Evolutionary conservation across 176 grass and related monocot species (phyloP).

Genomic region (Rhipidocladum racemiflorum): DNA sequence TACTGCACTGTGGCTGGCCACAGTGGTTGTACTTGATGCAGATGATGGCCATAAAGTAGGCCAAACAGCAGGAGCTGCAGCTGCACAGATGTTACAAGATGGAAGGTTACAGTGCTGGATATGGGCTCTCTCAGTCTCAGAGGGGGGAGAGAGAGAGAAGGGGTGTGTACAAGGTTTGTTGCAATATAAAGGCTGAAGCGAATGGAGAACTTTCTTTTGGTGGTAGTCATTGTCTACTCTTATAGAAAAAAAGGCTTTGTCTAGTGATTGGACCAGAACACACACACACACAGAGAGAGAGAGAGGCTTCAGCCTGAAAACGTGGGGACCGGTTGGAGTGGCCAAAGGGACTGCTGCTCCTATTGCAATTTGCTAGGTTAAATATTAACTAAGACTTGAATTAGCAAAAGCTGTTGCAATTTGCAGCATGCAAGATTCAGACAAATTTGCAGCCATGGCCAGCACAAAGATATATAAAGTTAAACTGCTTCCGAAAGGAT

Average conservation of each 20-base stretch:
- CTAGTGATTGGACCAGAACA: constrained; percentile 40
- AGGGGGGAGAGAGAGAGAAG: background rate
- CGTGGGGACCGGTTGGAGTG: constrained; percentile 32
- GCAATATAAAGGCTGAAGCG: constrained; percentile 31
- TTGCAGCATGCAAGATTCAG: background rate
- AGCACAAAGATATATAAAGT: background rate
- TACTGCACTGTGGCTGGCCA: constrained; percentile 5
- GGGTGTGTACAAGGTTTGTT: background rate
- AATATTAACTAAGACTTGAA: background rate
- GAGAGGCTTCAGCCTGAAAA: constrained; percentile 30
- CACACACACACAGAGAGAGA: constrained; percentile 4
- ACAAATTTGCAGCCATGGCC: background rate
- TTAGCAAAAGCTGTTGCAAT: background rate
- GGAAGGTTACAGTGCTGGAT: constrained; percentile 18
- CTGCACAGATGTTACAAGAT: background rate
- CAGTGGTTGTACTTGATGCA: constrained; percentile 8
- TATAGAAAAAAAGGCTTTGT: constrained; percentile 49
- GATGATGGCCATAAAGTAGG: constrained; percentile 21
- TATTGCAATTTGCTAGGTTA: background rate
- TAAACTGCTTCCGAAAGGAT: background rate
- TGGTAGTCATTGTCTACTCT: too few relatives aligned
- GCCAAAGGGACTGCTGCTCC: background rate
- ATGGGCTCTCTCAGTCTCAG: constrained; percentile 8
- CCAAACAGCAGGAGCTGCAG: constrained; percentile 8
- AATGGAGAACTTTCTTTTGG: constrained; percentile 29